A percentile compares a stretch with the other conserved stretches of the same genome.
These are phyloP conservation scores for Coelastrella sp. DNA, from an alignment of 139 green algal genomes.

Conservation along the genomic window DNA sequence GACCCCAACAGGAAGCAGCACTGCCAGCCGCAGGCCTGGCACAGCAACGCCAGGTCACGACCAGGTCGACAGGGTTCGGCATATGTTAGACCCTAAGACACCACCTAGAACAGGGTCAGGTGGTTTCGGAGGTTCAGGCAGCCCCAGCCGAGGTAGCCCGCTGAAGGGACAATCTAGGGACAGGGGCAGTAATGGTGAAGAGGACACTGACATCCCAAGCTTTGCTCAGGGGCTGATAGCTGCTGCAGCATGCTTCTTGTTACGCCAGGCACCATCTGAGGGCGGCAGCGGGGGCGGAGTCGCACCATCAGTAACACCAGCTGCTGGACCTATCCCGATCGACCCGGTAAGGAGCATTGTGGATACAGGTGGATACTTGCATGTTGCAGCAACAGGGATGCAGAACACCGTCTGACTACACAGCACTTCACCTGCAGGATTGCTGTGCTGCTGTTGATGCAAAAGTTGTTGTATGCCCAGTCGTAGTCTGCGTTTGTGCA, in stretches of 20 bases:
- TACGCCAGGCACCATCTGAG: constrained; percentile 44
- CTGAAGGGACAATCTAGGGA: neutral
- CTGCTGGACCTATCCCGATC: constrained; percentile 6
- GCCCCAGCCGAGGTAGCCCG: constrained; percentile 3
- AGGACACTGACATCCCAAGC: constrained; percentile 7
- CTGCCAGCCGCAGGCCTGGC: neutral
- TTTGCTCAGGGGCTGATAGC: constrained; percentile 49
- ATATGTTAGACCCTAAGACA: constrained; percentile 3
- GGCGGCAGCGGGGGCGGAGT: constrained; percentile 2
- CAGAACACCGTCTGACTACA: too few relatives aligned
- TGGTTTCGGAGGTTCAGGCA: neutral
- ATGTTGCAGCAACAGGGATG: too few relatives aligned
- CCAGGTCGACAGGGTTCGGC: constrained; percentile 1
- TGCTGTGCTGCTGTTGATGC: too few relatives aligned
- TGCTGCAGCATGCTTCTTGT: constrained; percentile 52
- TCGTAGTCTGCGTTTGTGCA: too few relatives aligned
- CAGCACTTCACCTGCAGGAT: too few relatives aligned
- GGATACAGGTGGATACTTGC: too few relatives aligned
- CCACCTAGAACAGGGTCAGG: neutral
- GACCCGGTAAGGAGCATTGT: constrained; percentile 7
- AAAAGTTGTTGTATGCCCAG: too few relatives aligned
- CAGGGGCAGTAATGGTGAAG: neutral
- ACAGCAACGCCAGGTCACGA: neutral
- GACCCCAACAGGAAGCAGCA: constrained; percentile 2
- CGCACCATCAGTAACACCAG: neutral